A percentile compares a stretch with the other conserved stretches of the same genome.
phyloP scores from a whole-genome alignment of 768 basidiomycete genomes.

The Auriculariales sp. region DNA sequence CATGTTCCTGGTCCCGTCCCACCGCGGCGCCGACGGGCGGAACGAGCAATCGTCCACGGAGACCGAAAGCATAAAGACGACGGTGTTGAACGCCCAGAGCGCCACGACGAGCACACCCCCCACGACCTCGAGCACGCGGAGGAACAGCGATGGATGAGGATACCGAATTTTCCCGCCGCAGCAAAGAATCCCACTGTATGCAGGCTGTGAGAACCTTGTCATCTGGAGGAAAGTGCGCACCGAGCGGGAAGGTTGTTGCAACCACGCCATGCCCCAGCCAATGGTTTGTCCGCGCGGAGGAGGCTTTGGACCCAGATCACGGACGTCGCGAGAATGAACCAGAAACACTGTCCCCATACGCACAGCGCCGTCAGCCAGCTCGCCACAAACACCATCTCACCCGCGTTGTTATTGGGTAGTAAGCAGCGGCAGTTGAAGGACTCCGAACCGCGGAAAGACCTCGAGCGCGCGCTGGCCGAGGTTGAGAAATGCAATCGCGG shows the following conservation, averaged over 20 bases:
- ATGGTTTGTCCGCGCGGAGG: background rate
- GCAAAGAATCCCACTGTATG: background rate
- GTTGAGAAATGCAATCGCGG: slow-evolving; percentile 30
- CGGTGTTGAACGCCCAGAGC: background rate
- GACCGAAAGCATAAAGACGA: background rate
- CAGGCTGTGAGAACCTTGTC: background rate
- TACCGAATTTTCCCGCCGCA: background rate
- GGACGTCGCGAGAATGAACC: slow-evolving; percentile 21
- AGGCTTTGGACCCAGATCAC: background rate
- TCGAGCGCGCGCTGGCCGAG: slow-evolving; percentile 23
- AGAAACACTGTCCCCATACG: slow-evolving; percentile 31
- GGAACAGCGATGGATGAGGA: background rate
- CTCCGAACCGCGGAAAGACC: background rate
- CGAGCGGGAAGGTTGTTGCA: background rate
- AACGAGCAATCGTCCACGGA: background rate
- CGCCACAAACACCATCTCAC: slow-evolving; percentile 30
- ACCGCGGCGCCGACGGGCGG: background rate
- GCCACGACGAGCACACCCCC: background rate
- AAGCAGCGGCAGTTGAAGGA: background rate
- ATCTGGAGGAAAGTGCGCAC: background rate
- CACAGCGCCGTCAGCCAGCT: slow-evolving; percentile 25
- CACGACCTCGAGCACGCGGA: background rate
- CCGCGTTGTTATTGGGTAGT: slow-evolving; percentile 18
- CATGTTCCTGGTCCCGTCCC: too few species aligned
- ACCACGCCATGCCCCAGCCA: background rate